Evolutionary conservation across 306 rosid genomes (phyloP).

Genomic region (Ammopiptanthus mongolicus): DNA sequence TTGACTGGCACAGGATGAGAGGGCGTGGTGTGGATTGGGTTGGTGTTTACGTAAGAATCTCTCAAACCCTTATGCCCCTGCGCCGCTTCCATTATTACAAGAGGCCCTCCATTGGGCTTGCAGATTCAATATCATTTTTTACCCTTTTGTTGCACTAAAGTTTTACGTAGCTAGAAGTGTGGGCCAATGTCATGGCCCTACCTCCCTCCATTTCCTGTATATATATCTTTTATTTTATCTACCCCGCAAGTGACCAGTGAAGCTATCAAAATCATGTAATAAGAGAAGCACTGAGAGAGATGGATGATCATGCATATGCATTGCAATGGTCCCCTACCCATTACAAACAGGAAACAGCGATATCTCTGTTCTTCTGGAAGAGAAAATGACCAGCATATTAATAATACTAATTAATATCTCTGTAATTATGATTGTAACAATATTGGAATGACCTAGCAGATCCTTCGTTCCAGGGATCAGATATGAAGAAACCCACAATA

Average conservation of each 20-base stretch:
- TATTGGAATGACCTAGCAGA: background rate
- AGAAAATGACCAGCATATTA: slow-evolving; percentile 8
- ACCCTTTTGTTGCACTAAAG: background rate
- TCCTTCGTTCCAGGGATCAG: background rate
- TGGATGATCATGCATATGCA: background rate
- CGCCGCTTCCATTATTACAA: background rate
- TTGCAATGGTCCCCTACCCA: slow-evolving; percentile 33
- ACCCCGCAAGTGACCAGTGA: background rate
- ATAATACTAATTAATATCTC: background rate
- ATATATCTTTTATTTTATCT: background rate
- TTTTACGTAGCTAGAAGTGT: background rate
- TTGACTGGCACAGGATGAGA: slow-evolving; percentile 46
- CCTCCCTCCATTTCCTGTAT: background rate
- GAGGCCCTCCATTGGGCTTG: background rate
- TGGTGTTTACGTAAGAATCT: background rate
- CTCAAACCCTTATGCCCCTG: background rate
- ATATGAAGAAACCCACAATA: background rate
- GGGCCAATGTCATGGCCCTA: background rate
- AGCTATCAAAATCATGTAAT: slow-evolving; percentile 12
- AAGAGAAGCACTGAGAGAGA: slow-evolving; percentile 12
- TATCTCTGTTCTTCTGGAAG: background rate
- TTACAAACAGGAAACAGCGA: background rate
- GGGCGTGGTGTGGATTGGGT: background rate
- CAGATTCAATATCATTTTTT: background rate
- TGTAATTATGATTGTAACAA: background rate